Percentiles rank a stretch among this genome's conserved stretches.
These are phyloP conservation scores for Metschnikowia santaceciliae DNA, from an alignment of 805 yeast genomes.

Conservation along the genomic window DNA sequence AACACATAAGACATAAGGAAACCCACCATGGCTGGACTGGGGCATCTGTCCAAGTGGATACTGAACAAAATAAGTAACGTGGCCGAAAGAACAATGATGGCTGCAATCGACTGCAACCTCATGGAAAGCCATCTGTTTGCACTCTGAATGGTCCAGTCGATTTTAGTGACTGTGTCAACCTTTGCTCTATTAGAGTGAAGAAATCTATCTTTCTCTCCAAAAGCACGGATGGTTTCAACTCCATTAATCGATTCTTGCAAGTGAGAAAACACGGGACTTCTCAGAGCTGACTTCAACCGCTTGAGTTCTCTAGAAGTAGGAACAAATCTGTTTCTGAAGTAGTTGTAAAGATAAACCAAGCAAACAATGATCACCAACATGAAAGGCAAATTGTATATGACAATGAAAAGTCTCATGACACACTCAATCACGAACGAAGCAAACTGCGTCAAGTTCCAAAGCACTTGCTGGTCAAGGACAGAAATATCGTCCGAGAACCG, in stretches of 20 bases:
- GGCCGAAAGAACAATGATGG: conserved; percentile 28
- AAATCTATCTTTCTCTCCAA: conserved; percentile 27
- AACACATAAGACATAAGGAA: conserved; percentile 36
- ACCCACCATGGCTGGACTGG: conserved; percentile 35
- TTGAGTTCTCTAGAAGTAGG: conserved; percentile 35
- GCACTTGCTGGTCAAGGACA: conserved; percentile 29
- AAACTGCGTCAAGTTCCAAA: conserved; percentile 29
- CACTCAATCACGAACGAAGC: conserved; percentile 22
- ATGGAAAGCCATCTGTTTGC: conserved; percentile 35
- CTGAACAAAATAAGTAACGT: conserved; percentile 27
- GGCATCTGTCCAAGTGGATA: conserved; percentile 19
- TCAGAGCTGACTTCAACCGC: conserved; percentile 28
- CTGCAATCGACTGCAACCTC: conserved; percentile 35
- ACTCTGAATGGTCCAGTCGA: conserved; percentile 21
- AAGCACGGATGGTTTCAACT: conserved; percentile 34
- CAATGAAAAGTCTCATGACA: conserved; percentile 27
- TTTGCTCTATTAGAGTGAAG: conserved; percentile 21
- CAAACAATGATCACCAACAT: conserved; percentile 27
- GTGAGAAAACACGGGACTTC: conserved; percentile 33
- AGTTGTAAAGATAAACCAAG: conserved; percentile 28
- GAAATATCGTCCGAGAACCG: conserved; percentile 37
- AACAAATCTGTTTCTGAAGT: conserved; percentile 28
- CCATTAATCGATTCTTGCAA: conserved; percentile 37
- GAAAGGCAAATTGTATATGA: conserved; percentile 29
- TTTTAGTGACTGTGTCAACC: conserved; percentile 23